Evolutionary conservation across 176 grass and related monocot genomes (phyloP).

Genomic region (Musa itinerans): DNA sequence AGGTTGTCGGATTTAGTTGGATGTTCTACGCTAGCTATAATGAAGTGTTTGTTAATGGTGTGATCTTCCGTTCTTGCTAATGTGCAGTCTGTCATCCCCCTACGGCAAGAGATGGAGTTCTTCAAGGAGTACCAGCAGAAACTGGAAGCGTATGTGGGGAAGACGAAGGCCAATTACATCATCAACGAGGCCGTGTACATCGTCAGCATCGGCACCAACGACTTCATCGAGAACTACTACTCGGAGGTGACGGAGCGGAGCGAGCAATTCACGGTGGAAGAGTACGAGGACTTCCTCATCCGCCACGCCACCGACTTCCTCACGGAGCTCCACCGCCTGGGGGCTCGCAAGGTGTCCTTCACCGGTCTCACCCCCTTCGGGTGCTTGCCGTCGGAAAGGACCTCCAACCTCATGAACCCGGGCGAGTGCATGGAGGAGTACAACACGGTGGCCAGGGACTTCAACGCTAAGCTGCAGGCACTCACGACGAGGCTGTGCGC

Average conservation of each 20-base stretch:
- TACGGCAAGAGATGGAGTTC: conserved; percentile 25
- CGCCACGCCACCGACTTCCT: background rate
- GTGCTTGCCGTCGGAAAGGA: conserved; percentile 41
- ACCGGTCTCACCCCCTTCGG: conserved; percentile 38
- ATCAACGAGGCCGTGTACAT: conserved; percentile 45
- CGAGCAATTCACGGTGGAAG: conserved; percentile 33
- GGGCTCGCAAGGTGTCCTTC: conserved; percentile 58
- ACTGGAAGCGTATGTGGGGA: conserved; percentile 35
- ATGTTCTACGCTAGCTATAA: no score
- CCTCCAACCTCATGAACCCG: conserved; percentile 7
- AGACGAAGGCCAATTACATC: conserved; percentile 23
- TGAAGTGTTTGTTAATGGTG: no score
- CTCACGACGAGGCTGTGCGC: conserved; percentile 22
- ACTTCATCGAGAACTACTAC: conserved; percentile 71
- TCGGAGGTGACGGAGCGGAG: conserved; percentile 41
- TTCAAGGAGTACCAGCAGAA: conserved; percentile 51
- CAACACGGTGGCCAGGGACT: conserved; percentile 37
- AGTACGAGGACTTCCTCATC: conserved; percentile 1
- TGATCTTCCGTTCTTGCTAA: no score
- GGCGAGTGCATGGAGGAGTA: conserved; percentile 33
- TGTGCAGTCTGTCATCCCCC: background rate
- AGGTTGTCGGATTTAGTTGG: no score
- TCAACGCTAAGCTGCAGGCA: conserved; percentile 33
- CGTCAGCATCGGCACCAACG: conserved; percentile 56
- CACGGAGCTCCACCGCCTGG: conserved; percentile 13